phyloP scores from a whole-genome alignment of 176 grass and related monocot genomes.

The Saccharum officinarum region DNA sequence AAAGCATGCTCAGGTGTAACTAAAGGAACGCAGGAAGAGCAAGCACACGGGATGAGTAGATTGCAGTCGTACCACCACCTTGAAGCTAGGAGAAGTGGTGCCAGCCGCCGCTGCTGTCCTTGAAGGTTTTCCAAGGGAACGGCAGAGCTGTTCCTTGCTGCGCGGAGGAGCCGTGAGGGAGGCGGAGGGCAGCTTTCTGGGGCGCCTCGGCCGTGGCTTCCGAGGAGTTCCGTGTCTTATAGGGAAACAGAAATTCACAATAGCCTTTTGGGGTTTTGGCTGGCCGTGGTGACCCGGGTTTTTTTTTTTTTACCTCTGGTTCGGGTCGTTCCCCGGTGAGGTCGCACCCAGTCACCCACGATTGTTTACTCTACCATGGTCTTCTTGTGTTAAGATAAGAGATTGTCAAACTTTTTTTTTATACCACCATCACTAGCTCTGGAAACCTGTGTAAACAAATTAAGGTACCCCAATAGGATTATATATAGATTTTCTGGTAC shows the following conservation, averaged over 20 bases:
- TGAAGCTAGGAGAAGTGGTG: background rate
- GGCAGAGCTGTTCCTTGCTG: constrained; percentile 2
- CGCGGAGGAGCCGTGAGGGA: background rate
- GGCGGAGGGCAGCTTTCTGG: constrained; percentile 30
- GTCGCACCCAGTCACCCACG: background rate
- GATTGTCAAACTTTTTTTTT: no score
- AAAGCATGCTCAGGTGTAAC: background rate
- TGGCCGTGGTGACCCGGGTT: background rate
- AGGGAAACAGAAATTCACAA: background rate
- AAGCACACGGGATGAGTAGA: background rate
- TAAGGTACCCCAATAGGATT: background rate
- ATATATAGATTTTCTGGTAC: background rate
- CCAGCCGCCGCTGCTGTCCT: background rate
- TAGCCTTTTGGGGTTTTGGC: constrained; percentile 18
- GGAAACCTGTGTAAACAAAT: background rate
- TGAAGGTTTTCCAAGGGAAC: background rate
- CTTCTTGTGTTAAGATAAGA: background rate
- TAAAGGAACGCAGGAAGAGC: background rate
- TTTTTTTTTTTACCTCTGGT: background rate
- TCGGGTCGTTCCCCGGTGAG: constrained; percentile 36
- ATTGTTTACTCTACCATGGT: background rate
- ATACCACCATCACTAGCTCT: background rate
- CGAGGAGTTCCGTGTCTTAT: constrained; percentile 15
- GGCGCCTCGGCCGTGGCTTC: constrained; percentile 35
- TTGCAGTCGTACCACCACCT: constrained; percentile 14